Evolutionary conservation across 2,329 filamentous ascomycete species (phyloP).

Genomic region (Calycina herbarum): DNA sequence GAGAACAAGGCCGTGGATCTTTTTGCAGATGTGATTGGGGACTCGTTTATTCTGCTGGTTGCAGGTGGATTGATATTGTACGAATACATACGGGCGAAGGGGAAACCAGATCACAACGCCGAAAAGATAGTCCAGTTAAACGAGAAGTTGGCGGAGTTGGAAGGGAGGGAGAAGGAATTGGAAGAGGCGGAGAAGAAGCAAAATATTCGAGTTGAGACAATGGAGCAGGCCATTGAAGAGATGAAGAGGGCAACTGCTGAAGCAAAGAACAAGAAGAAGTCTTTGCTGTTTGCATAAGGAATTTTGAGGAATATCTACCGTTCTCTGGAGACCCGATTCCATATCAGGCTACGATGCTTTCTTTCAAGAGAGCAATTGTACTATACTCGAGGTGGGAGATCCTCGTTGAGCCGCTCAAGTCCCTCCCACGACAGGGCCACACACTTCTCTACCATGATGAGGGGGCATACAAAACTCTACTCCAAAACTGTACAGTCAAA

Average conservation of each 20-base stretch:
- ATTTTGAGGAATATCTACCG: not conserved
- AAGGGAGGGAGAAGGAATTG: constrained; percentile 49
- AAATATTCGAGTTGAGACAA: constrained; percentile 32
- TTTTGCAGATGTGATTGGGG: constrained; percentile 65
- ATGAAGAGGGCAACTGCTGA: constrained; percentile 29
- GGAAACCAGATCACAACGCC: constrained; percentile 59
- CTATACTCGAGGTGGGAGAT: not conserved
- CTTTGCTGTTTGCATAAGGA: constrained; percentile 16
- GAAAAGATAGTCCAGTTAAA: constrained; percentile 55
- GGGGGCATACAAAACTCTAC: constrained; percentile 14
- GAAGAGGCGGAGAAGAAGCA: constrained; percentile 49
- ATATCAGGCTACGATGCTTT: not conserved
- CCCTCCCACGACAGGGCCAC: constrained; percentile 1
- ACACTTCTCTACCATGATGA: constrained; percentile 16
- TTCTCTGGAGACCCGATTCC: not conserved
- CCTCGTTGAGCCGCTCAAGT: not conserved
- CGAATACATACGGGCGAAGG: constrained; percentile 59
- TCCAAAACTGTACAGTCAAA: constrained; percentile 8
- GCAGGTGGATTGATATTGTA: constrained; percentile 59
- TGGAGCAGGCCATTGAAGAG: constrained; percentile 37
- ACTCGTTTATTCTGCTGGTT: constrained; percentile 62
- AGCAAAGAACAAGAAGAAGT: constrained; percentile 25
- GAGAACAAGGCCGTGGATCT: constrained; percentile 66
- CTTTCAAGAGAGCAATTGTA: constrained; percentile 2
- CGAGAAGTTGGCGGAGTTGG: constrained; percentile 54